Base-by-base conservation (phyloP, 2,329 filamentous ascomycete species). In the Aspergillus alliaceus region DNA sequence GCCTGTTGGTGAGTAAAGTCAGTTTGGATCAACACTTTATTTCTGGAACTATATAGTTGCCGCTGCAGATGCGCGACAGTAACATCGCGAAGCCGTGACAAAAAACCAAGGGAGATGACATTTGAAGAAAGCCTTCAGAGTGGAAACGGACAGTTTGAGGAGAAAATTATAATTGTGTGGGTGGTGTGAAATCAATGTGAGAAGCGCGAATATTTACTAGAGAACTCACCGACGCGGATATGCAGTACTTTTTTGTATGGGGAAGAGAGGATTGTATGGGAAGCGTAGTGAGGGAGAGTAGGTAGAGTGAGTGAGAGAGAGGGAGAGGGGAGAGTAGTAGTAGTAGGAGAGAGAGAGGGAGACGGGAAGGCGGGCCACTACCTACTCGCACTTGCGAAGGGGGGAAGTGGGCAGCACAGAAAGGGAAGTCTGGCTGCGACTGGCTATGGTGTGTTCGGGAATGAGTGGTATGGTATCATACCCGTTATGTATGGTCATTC, bases 181-280 rank as follows among this genome's bases (percentile, higher is more conserved):
- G 67, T 71, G 65, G 65, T 68, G 67, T 65, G 63, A 57, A 62
- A 54, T 51, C 56, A 61, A 61, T 60, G 57, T 56, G 49, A 59
- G 59, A 60, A 60, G 57, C 56, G 54, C 47, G 59, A 63, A 59
- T 68, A 63, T 69, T 67, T 65, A 70, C 67, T 65, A 64, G 70
- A 68, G 66, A 68, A 68, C 69, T 71, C 66, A 74, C 72, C 69
- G 65, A 67, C 64, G 63, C 66, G 68, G 67, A 66, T 70, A 69
- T 70, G 67, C 63, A 70, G 70, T 73, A 75, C 70, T 66, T 67
- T 70, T 72, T 75, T 72, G 70, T 74, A 72, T 73, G 72, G 70
- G 67, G 58, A 64, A 66, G 57, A 57, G 58, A 58, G 58, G 64
- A 61, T 66, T 72, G 70, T 74, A 72, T 73, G 72, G 70, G 67